Conservation (phyloP, 352 stramenopile genomes). For the Plasmopara muralis region DNA sequence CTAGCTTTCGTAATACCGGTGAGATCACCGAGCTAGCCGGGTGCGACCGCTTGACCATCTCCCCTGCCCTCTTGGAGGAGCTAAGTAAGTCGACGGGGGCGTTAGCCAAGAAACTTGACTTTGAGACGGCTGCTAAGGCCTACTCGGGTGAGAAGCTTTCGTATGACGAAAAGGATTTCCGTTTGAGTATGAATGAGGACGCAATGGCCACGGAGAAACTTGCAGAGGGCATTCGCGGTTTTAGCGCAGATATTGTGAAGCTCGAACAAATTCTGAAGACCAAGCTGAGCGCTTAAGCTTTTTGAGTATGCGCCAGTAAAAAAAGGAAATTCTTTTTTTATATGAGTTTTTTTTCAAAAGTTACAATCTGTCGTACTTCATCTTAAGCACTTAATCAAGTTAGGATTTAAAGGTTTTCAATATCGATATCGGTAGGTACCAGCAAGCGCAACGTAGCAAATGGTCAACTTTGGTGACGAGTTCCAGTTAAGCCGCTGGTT, state of each 20-base stretch:
- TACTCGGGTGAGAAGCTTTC: conserved; percentile 79
- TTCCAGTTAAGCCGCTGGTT: conserved; percentile 84
- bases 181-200: conserved; percentile 98
- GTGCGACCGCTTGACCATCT: conserved; percentile 98
- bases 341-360: too few species aligned
- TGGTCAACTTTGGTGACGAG: conserved; percentile 42
- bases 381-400: conserved; percentile 1
- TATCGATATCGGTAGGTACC: not conserved
- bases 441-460: not conserved
- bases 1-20: conserved; percentile 93
- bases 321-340: not conserved
- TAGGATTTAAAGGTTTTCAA: not conserved
- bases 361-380: not conserved
- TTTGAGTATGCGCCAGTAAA: not conserved
- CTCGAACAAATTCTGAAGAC: conserved; percentile 96
- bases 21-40: conserved; percentile 96
- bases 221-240: conserved; percentile 95
- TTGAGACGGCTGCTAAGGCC: conserved; percentile 51
- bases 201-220: conserved; percentile 97
- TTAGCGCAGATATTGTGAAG: conserved; percentile 97
- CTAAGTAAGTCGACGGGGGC: conserved; percentile 71
- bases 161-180: conserved; percentile 93
- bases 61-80: conserved; percentile 90
- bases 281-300: conserved; percentile 85
- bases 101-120: conserved; percentile 81